Base-by-base conservation (phyloP, 768 basidiomycete species). In the Vishniacozyma victoriae region DNA sequence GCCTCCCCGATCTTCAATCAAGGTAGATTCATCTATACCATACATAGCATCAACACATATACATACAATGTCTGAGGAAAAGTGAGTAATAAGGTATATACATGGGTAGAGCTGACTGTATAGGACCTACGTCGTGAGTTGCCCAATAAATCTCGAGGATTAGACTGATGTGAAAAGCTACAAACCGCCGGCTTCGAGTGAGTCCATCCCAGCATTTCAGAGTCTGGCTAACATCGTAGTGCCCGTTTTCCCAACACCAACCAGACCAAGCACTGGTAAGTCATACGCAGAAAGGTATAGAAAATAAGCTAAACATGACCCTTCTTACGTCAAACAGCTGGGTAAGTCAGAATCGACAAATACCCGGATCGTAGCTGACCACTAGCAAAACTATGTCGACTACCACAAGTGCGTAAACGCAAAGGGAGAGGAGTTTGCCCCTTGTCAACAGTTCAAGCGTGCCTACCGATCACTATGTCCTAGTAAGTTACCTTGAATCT, bases 381-480 rank as follows among this genome's bases (percentile, higher is more conserved):
- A 86, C 76, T 86, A 82, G 81, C 89, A 93, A 76, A 91, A 93
- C 78, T 97, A 92, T 74, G 85, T 86, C 53, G 95, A 99, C 75
- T 96, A 95, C 79, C 90, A 92, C 83, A 93, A 93, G 74, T 99
- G 95, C 74, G 76, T 96, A 62, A 74, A 86, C 62, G 92, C 92
- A 62, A 97, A 95, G 77, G 95, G 95, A 60, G 95, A 99, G 61
- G 95, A 96, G 51, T 97, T 83, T 72, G 82, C 84, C n/a, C 91
- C 95, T 1, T 97, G 95, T 84, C 90, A 90, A 77, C 92, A 95
- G 74, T 99, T 99, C 82, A 87, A 86, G 77, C 81, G 82, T 73
- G 87, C 87, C 23, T 99, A 90, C 79, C 80, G 89, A 78, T 90
- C 92, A 35, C 82, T 97, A 51, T 99, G 95, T 76, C 95, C 95